Base-by-base conservation (phyloP, 768 basidiomycete species). In the Mycena galericulata region DNA sequence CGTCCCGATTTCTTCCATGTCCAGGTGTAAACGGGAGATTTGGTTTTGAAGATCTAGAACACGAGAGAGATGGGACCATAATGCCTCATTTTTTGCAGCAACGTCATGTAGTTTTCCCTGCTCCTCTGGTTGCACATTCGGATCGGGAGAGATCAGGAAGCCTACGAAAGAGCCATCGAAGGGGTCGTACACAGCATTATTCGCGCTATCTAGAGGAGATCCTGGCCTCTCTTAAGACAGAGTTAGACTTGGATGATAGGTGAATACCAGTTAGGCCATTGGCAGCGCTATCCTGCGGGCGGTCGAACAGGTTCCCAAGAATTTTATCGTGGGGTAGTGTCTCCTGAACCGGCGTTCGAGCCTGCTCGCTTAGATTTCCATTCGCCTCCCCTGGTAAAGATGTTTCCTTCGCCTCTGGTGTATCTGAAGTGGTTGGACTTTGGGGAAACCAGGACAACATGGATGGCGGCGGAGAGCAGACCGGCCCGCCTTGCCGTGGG, bases 21-120 rank as follows among this genome's bases (percentile, higher is more conserved):
- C 88, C 12, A 89, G 78, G 74, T 94, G 93, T 86, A 92, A 88
- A 69, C 80, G 82, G 7, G 92, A 89, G 36, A 94, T 88, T 69
- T 92, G 88, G 61, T 86, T 88, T 76, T 94, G 92, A 32, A 94
- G 78, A 40, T 90, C 89, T 68, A 92, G 76, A n/a, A 94, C 90
- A 47, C 84, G 85, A 22, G 88, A 87, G 18, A 94, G 84, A 68
- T 90, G 89, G 0, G 85, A 74, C 93, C 93, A 94, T 54, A 92
- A 76, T 59, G 85, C 87, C 56, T 86, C 87, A 69, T 85, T 84
- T 51, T 79, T 79, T 20, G 47, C 60, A 59, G 63, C 69, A 15
- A 73, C 73, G 41, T 69, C 72, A 26, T 24, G 63, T 4, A 53
- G 36, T 27, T 59, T 60, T 58, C 69, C 43, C n/a, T 20, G 27